A percentile compares a stretch with the other conserved stretches of the same genome.
Evolutionary conservation across 257 asterid species (phyloP).

Genomic region (Solanum paucissectum): DNA sequence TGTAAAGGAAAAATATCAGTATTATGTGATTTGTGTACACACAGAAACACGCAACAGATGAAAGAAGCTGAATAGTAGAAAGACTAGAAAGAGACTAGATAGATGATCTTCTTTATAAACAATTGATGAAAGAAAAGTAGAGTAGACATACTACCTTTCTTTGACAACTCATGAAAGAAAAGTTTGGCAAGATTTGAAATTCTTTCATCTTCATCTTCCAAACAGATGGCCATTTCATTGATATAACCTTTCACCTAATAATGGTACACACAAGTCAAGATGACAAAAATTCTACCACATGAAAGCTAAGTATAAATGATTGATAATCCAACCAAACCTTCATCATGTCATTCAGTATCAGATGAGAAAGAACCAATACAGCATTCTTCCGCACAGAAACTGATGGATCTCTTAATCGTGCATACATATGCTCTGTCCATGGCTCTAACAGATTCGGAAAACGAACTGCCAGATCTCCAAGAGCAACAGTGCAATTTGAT

Average conservation of each 20-base stretch:
- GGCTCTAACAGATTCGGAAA: constrained; percentile 95
- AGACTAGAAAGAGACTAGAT: neutral
- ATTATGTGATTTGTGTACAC: neutral
- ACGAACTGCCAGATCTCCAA: constrained; percentile 94
- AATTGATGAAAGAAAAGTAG: neutral
- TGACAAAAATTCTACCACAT: constrained; percentile 2
- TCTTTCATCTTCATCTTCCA: constrained; percentile 90
- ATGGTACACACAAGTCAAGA: constrained; percentile 1
- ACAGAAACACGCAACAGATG: neutral
- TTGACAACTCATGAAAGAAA: constrained; percentile 85
- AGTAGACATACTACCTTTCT: constrained; percentile 53
- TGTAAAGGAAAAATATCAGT: neutral
- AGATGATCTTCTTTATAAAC: neutral
- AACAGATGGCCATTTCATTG: constrained; percentile 79
- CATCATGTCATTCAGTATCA: constrained; percentile 95
- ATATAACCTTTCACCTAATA: constrained; percentile 89
- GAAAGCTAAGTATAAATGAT: neutral
- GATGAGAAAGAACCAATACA: constrained; percentile 95
- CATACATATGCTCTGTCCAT: constrained; percentile 96
- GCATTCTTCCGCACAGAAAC: constrained; percentile 79
- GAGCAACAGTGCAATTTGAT: constrained; percentile 93
- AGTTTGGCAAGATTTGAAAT: constrained; percentile 78
- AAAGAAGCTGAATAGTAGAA: neutral
- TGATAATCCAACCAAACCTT: constrained; percentile 45
- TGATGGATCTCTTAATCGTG: constrained; percentile 81